These are phyloP conservation scores for Rhynchospora breviuscula DNA, from an alignment of 176 grass and related monocot species.

Conservation along the genomic window DNA sequence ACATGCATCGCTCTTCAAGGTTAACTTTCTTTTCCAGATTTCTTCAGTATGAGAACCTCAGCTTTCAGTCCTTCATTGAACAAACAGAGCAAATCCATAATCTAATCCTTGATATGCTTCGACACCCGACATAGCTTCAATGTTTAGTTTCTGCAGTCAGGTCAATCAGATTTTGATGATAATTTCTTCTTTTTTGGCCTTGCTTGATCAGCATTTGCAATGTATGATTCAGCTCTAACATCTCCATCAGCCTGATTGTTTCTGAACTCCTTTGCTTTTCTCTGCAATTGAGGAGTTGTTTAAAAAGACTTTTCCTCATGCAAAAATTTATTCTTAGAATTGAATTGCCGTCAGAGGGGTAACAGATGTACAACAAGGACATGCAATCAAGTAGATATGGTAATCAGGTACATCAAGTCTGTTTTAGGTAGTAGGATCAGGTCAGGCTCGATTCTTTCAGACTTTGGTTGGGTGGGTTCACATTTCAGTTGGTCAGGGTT, in stretches of 20 bases:
- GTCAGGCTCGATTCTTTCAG: background rate
- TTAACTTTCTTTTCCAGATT: background rate
- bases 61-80: background rate
- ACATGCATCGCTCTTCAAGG: background rate
- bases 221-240: slow-evolving; percentile 63
- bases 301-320: background rate
- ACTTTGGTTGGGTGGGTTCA: background rate
- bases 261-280: slow-evolving; percentile 76
- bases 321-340: background rate
- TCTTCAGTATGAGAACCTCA: background rate
- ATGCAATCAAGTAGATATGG: background rate
- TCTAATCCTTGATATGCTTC: background rate
- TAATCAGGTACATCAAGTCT: background rate
- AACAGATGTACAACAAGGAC: background rate
- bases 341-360: background rate
- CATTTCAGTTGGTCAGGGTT: background rate
- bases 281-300: slow-evolving; percentile 40
- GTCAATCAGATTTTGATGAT: slow-evolving; percentile 40
- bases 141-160: background rate
- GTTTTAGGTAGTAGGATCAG: background rate
- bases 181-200: slow-evolving; percentile 55
- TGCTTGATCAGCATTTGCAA: slow-evolving; percentile 48
- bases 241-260: slow-evolving; percentile 41
- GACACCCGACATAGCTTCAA: background rate
- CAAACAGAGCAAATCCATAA: background rate